Percentiles rank a stretch among this genome's conserved stretches.
Conservation (phyloP, 2,329 filamentous ascomycete species). For the Xylariaceae sp. region DNA sequence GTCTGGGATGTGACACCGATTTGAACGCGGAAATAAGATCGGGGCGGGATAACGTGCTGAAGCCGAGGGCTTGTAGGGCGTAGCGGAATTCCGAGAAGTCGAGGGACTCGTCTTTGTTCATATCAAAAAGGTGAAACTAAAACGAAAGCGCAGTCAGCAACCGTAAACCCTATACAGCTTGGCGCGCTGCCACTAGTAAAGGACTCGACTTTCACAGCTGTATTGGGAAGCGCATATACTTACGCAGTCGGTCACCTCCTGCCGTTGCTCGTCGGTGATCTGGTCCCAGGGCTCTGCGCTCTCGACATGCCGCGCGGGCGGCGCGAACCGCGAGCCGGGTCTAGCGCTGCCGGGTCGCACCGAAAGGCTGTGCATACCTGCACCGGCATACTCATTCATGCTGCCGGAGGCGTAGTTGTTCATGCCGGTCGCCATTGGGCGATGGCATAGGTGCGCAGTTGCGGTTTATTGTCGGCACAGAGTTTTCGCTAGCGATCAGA, state of each 20-base stretch:
- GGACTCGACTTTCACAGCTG: too few relatives aligned
- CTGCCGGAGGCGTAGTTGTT: conserved; percentile 27
- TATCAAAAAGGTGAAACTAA: conserved; percentile 91
- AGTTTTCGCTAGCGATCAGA: too few relatives aligned
- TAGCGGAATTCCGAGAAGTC: conserved; percentile 99
- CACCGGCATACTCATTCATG: conserved; percentile 26
- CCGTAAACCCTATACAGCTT: too few relatives aligned
- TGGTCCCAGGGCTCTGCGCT: conserved; percentile 33
- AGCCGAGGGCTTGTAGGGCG: conserved; percentile 90
- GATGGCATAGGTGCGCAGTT: conserved; percentile 3
- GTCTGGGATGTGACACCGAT: conserved; percentile 70
- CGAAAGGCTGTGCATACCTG: conserved; percentile 23
- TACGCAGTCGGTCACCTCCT: conserved; percentile 93
- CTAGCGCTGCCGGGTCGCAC: conserved; percentile 24
- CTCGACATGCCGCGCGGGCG: conserved; percentile 25
- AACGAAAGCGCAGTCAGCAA: too few relatives aligned
- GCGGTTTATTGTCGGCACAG: background rate
- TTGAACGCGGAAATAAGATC: conserved; percentile 80
- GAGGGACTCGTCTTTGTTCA: conserved; percentile 89
- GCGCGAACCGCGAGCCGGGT: conserved; percentile 25
- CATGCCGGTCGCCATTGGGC: conserved; percentile 21
- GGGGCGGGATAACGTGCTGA: conserved; percentile 74
- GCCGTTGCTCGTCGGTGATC: conserved; percentile 81
- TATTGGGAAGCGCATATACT: conserved; percentile 31
- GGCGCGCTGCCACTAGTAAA: too few relatives aligned